Evolutionary conservation across 2,329 filamentous ascomycete species (phyloP).

Genomic region (Podosphaera fusca): DNA sequence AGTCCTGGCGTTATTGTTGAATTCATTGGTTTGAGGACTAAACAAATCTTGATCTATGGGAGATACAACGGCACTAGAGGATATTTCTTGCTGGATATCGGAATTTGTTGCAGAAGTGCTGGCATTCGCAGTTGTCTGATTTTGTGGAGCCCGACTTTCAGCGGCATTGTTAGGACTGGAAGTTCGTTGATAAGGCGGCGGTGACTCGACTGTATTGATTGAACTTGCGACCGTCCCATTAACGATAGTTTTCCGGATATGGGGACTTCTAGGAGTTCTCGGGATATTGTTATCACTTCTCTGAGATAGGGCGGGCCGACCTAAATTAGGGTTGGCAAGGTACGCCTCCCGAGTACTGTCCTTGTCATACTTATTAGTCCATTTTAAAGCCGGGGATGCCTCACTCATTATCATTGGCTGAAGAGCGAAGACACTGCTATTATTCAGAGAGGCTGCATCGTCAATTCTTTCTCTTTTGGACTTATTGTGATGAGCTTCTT

Average conservation of each 20-base stretch:
- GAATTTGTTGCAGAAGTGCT: background rate
- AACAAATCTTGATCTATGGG: slow-evolving; percentile 10
- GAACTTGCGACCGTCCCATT: slow-evolving; percentile 17
- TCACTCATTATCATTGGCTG: slow-evolving; percentile 69
- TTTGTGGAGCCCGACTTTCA: slow-evolving; percentile 6
- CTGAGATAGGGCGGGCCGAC: slow-evolving; percentile 29
- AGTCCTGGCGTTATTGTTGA: slow-evolving; percentile 19
- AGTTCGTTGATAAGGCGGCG: slow-evolving; percentile 9
- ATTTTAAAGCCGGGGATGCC: slow-evolving; percentile 85
- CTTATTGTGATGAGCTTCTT: slow-evolving; percentile 31
- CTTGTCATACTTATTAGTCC: slow-evolving; percentile 89
- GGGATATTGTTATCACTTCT: slow-evolving; percentile 20
- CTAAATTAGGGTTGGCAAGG: slow-evolving; percentile 47
- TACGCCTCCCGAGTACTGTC: slow-evolving; percentile 71
- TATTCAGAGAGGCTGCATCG: slow-evolving; percentile 43
- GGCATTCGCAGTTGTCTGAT: slow-evolving; percentile 17
- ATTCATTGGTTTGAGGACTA: slow-evolving; percentile 21
- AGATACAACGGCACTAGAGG: slow-evolving; percentile 7
- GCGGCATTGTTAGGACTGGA: slow-evolving; percentile 6
- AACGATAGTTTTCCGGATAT: slow-evolving; percentile 8
- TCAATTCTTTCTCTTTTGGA: slow-evolving; percentile 31
- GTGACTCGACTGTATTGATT: slow-evolving; percentile 6
- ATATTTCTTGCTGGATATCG: background rate
- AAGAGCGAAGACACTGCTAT: slow-evolving; percentile 70
- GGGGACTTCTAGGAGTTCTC: slow-evolving; percentile 9